Evolutionary conservation across 2,329 filamentous ascomycete species (phyloP).

Genomic region (Monosporascus sp.): DNA sequence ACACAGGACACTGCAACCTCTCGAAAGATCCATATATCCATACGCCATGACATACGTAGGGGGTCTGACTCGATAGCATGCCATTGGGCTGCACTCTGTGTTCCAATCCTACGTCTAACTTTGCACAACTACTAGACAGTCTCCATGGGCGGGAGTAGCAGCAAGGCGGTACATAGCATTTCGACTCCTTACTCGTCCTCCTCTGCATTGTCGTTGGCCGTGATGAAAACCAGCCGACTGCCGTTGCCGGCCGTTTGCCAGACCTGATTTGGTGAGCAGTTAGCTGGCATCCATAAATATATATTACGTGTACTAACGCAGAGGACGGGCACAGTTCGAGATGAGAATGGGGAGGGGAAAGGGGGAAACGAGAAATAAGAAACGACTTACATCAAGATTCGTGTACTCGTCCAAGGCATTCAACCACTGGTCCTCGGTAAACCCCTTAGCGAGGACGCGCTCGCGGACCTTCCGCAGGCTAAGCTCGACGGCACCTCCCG

Average conservation of each 20-base stretch:
- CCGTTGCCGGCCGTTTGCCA: constrained; percentile 74
- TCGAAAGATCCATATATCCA: no score
- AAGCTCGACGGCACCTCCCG: constrained; percentile 55
- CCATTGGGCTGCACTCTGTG: no score
- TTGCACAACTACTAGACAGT: no score
- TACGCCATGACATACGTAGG: no score
- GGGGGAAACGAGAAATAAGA: not conserved
- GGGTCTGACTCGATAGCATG: no score
- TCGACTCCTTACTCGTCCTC: constrained; percentile 10
- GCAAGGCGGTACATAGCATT: not conserved
- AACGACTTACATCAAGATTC: constrained; percentile 73
- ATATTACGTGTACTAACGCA: constrained; percentile 30
- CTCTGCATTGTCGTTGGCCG: constrained; percentile 20
- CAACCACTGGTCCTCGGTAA: constrained; percentile 89
- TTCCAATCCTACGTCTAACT: no score
- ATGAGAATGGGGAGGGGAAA: not conserved
- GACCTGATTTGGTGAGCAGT: constrained; percentile 35
- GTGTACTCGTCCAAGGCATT: constrained; percentile 86
- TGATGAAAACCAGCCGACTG: constrained; percentile 66
- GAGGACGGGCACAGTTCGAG: not conserved
- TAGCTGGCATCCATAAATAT: not conserved
- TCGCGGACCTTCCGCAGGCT: constrained; percentile 86
- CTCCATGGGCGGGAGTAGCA: not conserved
- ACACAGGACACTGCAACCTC: no score
- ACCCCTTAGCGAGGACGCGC: constrained; percentile 90